Base-by-base conservation (phyloP, 75 land plant genomes). In the Isoetes taiwanensis region DNA sequence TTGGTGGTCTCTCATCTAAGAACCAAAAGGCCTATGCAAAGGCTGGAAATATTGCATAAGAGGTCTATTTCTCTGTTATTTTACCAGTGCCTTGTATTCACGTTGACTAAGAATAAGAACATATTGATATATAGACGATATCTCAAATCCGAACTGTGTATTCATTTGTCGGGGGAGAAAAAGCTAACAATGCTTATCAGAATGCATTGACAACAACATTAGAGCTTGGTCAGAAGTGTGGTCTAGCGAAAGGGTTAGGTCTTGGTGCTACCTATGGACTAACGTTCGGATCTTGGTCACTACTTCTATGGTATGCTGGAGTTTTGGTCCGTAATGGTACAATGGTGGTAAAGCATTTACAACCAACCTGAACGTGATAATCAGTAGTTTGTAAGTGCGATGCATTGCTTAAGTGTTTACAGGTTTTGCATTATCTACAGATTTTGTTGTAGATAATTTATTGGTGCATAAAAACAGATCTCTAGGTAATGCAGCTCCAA, bases 11-110 rank as follows among this genome's bases (percentile, higher is more conserved):
- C 21, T 74, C 79, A 19, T 73, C 77, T 32, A 67, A 71, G 17
- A 80, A 80, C 30, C 72, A 83, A 26, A 80, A 83, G 46, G 82
- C 97, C 28, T 90, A 90, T 41, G 65, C 77, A 39, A 80, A 76
- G 62, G 97, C 97, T 32, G 97, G 94, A 19, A 78, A 76, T 16
- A 80, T 86, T 57, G 87, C 97, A 2, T 84, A 90, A 70, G 84
- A 90, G 94, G 96, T 90, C n/a, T n/a, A n/a, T n/a, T n/a, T n/a
- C n/a, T n/a, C n/a, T n/a, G n/a, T n/a, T n/a, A n/a, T n/a, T n/a
- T n/a, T n/a, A n/a, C n/a, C n/a, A n/a, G n/a, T n/a, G n/a, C n/a
- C n/a, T n/a, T n/a, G n/a, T n/a, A n/a, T n/a, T n/a, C n/a, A n/a
- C n/a, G n/a, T n/a, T n/a, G n/a, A n/a, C n/a, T n/a, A n/a, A n/a